Evolutionary conservation across 805 yeast species (phyloP).

Genomic region (Saccharomycopsis guyanensis): DNA sequence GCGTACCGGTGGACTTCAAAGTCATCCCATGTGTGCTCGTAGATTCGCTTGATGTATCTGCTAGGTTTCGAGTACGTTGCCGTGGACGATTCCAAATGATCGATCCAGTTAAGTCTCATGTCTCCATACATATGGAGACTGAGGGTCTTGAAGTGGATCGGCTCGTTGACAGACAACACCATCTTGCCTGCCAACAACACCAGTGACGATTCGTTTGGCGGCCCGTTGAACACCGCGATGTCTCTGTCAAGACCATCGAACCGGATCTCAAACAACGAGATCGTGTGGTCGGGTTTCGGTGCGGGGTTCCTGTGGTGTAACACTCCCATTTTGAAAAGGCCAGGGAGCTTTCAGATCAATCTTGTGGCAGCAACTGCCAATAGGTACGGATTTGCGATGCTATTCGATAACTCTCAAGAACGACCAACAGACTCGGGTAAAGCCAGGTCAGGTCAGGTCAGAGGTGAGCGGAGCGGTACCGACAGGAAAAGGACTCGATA

Average conservation of each 20-base stretch:
- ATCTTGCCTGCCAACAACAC: slow-evolving; percentile 70
- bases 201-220: slow-evolving; percentile 69
- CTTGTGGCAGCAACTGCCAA: too few relatives aligned
- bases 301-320: background rate
- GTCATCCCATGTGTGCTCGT: slow-evolving; percentile 74
- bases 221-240: slow-evolving; percentile 74
- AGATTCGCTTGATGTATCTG: slow-evolving; percentile 53
- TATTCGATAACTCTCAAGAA: too few relatives aligned
- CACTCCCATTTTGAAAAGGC: background rate
- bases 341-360: too few relatives aligned
- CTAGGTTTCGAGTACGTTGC: slow-evolving; percentile 36
- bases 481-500: too few relatives aligned
- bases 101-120: slow-evolving; percentile 58
- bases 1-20: slow-evolving; percentile 43
- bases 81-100: slow-evolving; percentile 39
- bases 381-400: too few relatives aligned
- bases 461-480: too few relatives aligned
- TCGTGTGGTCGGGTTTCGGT: slow-evolving; percentile 25
- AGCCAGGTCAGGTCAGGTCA: too few relatives aligned
- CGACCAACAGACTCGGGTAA: too few relatives aligned
- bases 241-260: slow-evolving; percentile 65
- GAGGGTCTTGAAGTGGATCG: slow-evolving; percentile 59
- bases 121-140: slow-evolving; percentile 60
- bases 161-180: slow-evolving; percentile 68
- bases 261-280: slow-evolving; percentile 45